Evolutionary conservation across 805 yeast genomes (phyloP), one percentile per base, ranked within the genome.

Genomic region (Brettanomyces anomalus): DNA sequence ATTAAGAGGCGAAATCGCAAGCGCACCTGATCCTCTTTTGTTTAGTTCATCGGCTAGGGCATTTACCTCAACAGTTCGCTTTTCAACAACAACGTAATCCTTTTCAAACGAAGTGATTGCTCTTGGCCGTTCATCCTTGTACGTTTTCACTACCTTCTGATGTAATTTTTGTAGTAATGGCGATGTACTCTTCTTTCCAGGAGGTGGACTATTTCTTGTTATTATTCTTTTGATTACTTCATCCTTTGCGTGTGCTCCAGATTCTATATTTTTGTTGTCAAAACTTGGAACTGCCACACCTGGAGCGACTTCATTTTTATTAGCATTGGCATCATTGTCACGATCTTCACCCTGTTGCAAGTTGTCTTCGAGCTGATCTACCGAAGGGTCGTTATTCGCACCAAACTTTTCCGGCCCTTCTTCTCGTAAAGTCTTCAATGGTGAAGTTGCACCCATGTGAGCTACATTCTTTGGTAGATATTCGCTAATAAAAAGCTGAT

Each of bases 51-150:
- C 97, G 3, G 98, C 98, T 44, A 93, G 70, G 2, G 95, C 90
- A 65, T 90, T 90, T 7, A 90, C 95, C 58, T 93, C 97, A 3
- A 90, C 97, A 0, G 93, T 86, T 40, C 95, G 75, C 60, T 90
- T 93, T 60, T 90, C 97, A 24, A 90, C 89, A 33, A 90, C 95
- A 30, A 90, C 97, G 53, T 90, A 90, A 55, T 88, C 97, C 50
- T 77, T 80, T 52, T 87, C 96, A 24, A 24, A 24, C 10, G 28
- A 11, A 44, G 79, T 65, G 20, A 73, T 15, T 7, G 28, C 28
- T 11, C 28, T 24, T 24, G 28, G 28, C 28, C 10, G 28, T 11
- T 24, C 28, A 24, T 7, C 10, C 10, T 24, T 24, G 28, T 24
- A 24, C 10, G 28, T 2, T 7, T 24, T 24, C 10, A 24, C 28